These are phyloP conservation scores for Calonectria pauciramosa DNA, from an alignment of 2,329 filamentous ascomycete species.

Conservation along the genomic window DNA sequence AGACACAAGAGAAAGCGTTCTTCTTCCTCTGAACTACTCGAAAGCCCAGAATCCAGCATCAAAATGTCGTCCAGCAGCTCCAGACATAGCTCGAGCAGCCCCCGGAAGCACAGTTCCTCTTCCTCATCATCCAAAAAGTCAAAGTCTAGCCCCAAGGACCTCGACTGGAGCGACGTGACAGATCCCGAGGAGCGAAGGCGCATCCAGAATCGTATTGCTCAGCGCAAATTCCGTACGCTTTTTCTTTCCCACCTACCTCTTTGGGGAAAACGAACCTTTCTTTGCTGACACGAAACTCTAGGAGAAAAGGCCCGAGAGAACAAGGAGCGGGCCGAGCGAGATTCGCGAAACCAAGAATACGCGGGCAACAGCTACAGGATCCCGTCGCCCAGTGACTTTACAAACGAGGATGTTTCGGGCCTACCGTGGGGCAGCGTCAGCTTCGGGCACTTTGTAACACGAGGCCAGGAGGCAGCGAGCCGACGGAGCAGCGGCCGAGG, in stretches of 20 bases:
- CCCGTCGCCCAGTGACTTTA: slow-evolving; percentile 70
- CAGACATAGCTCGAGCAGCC: slow-evolving; percentile 39
- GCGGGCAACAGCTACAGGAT: slow-evolving; percentile 76
- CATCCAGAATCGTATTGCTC: slow-evolving; percentile 82
- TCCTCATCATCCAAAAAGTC: slow-evolving; percentile 54
- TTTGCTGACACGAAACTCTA: slow-evolving; percentile 48
- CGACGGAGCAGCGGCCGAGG: slow-evolving; percentile 54
- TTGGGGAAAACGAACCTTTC: not conserved
- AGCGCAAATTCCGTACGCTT: slow-evolving; percentile 79
- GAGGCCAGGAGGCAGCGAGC: slow-evolving; percentile 65
- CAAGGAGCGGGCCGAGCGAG: slow-evolving; percentile 75
- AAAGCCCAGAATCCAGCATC: slow-evolving; percentile 18
- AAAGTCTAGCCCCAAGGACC: slow-evolving; percentile 60
- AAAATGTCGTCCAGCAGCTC: slow-evolving; percentile 43
- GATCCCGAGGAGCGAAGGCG: slow-evolving; percentile 80
- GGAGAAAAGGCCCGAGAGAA: slow-evolving; percentile 79
- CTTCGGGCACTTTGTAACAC: slow-evolving; percentile 66
- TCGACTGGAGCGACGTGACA: slow-evolving; percentile 78
- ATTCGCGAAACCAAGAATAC: slow-evolving; percentile 72
- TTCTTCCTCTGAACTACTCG: slow-evolving; percentile 18
- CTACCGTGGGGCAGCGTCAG: slow-evolving; percentile 81
- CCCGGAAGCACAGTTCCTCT: slow-evolving; percentile 46
- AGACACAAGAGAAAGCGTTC: slow-evolving; percentile 35
- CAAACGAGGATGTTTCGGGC: slow-evolving; percentile 69
- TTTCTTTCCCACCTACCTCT: not conserved